Conservation (phyloP, 306 rosid genomes). For the Cicer judaicum region DNA sequence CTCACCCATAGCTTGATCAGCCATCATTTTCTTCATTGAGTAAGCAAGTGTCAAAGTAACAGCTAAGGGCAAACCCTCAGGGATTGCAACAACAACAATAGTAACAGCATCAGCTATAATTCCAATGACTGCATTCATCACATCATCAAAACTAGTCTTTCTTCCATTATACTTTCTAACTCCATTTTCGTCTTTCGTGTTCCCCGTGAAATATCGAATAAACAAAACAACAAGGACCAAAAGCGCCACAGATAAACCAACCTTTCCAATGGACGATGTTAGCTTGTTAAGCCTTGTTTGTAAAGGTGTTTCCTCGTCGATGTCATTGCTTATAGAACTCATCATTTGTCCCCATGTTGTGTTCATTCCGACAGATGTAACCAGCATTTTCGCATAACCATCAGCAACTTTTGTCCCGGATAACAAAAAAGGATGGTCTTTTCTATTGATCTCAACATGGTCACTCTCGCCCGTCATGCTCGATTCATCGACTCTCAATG, state of each 20-base stretch:
- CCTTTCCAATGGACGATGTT: conserved; percentile 48
- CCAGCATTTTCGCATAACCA: conserved; percentile 50
- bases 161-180: conserved; percentile 37
- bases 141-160: conserved; percentile 41
- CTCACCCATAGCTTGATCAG: conserved; percentile 53
- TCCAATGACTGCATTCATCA: conserved; percentile 45
- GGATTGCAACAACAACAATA: conserved; percentile 53
- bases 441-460: conserved; percentile 38
- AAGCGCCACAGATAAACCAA: conserved; percentile 46
- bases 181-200: conserved; percentile 44
- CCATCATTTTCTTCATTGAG: conserved; percentile 59
- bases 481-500: conserved; percentile 45
- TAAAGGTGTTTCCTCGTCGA: conserved; percentile 42
- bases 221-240: conserved; percentile 46
- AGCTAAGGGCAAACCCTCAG: conserved; percentile 50
- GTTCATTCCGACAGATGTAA: conserved; percentile 52
- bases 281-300: conserved; percentile 44
- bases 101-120: conserved; percentile 51
- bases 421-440: conserved; percentile 37
- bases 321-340: conserved; percentile 47
- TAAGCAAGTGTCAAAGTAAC: conserved; percentile 51
- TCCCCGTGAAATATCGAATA: conserved; percentile 49
- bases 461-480: conserved; percentile 54
- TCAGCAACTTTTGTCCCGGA: conserved; percentile 51
- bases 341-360: conserved; percentile 57